Percentiles rank a stretch among this genome's conserved stretches.
Evolutionary conservation across 2,329 filamentous ascomycete species (phyloP).

Genomic region (Chrysosporium keratinophilum): DNA sequence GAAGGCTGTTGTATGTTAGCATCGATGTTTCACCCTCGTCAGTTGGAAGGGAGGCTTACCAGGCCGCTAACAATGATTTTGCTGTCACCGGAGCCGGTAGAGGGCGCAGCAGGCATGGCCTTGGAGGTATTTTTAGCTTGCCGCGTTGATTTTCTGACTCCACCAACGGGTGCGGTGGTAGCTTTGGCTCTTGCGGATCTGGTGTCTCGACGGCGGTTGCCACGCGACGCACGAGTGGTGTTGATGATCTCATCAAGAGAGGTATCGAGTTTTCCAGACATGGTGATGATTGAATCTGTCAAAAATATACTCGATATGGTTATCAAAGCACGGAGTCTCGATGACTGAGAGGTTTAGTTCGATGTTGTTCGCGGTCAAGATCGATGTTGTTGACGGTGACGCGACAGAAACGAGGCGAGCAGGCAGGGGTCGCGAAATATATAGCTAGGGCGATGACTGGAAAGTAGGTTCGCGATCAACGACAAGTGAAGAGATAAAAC

Average conservation of each 20-base stretch:
- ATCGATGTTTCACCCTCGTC: slow-evolving; percentile 1
- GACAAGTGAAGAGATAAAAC: neutral
- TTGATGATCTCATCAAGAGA: slow-evolving; percentile 96
- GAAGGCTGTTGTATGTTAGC: slow-evolving; percentile 61
- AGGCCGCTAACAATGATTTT: slow-evolving; percentile 99
- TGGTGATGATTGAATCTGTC: slow-evolving; percentile 35
- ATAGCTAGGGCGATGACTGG: too few species aligned
- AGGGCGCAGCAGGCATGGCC: slow-evolving; percentile 54
- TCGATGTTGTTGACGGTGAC: slow-evolving; percentile 1
- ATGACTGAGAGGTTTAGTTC: neutral
- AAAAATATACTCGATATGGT: neutral
- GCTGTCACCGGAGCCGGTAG: slow-evolving; percentile 59
- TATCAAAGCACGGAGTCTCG: neutral
- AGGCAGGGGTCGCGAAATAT: neutral
- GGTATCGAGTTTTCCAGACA: slow-evolving; percentile 94
- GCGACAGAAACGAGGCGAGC: neutral
- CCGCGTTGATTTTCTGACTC: slow-evolving; percentile 68
- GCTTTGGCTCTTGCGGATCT: slow-evolving; percentile 21
- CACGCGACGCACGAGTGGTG: slow-evolving; percentile 51
- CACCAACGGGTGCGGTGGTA: slow-evolving; percentile 64
- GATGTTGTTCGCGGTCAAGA: neutral
- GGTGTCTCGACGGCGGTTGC: slow-evolving; percentile 36
- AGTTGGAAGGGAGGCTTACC: slow-evolving; percentile 47
- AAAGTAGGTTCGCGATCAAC: neutral
- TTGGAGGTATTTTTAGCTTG: slow-evolving; percentile 34